These are phyloP conservation scores for Yarrowia porcina DNA, from an alignment of 805 yeast genomes.

Conservation along the genomic window DNA sequence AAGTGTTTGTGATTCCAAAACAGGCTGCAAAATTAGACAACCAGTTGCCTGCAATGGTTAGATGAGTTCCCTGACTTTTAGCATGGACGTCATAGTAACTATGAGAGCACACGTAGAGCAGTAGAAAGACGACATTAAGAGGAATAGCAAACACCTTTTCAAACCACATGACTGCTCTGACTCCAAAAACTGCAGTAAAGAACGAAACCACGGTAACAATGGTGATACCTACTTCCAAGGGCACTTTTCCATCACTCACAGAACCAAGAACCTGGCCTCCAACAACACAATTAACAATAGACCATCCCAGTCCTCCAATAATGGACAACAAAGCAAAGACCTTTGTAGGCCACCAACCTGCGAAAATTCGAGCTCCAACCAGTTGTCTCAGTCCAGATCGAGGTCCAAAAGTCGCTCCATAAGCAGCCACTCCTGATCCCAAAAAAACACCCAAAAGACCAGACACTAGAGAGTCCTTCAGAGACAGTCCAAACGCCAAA, in stretches of 20 bases:
- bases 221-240: conserved; percentile 69
- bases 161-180: conserved; percentile 62
- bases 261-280: conserved; percentile 80
- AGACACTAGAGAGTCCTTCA: conserved; percentile 56
- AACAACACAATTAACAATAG: conserved; percentile 82
- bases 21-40: conserved; percentile 67
- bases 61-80: conserved; percentile 40
- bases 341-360: conserved; percentile 84
- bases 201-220: conserved; percentile 65
- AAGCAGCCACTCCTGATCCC: conserved; percentile 77
- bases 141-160: conserved; percentile 70
- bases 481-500: conserved; percentile 62
- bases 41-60: conserved; percentile 62
- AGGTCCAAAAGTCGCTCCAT: conserved; percentile 85
- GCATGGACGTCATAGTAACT: conserved; percentile 35
- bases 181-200: conserved; percentile 72
- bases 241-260: conserved; percentile 61
- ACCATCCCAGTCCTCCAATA: conserved; percentile 85
- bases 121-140: conserved; percentile 60
- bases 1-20: conserved; percentile 78
- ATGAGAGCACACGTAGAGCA: conserved; percentile 57
- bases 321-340: conserved; percentile 68
- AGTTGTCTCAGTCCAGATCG: conserved; percentile 85
- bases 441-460: conserved; percentile 62
- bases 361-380: conserved; percentile 74